Conservation (phyloP, 306 rosid species). For the Lithocarpus polystachyus region DNA sequence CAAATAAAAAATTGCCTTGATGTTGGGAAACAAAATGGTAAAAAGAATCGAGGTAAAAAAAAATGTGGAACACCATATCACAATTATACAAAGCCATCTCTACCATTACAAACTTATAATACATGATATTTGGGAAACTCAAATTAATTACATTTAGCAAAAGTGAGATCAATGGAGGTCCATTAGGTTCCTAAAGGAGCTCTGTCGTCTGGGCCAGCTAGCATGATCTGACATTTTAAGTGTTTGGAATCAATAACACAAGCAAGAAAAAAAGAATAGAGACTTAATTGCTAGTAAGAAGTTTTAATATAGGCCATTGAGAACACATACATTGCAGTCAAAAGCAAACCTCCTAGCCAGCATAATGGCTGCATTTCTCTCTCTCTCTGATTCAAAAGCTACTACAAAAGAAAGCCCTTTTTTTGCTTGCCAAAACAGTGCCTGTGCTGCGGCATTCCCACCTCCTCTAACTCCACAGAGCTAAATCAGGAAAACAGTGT, state of each 20-base stretch:
- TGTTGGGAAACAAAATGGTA: constrained; percentile 13
- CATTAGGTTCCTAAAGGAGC: constrained; percentile 55
- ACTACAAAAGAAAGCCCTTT: constrained; percentile 68
- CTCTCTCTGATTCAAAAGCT: constrained; percentile 84
- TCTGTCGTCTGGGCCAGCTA: constrained; percentile 82
- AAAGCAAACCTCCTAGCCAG: constrained; percentile 92
- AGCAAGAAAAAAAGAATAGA: neutral
- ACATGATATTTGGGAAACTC: constrained; percentile 29
- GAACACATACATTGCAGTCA: constrained; percentile 76
- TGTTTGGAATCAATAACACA: constrained; percentile 8
- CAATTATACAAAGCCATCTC: constrained; percentile 32
- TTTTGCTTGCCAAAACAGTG: constrained; percentile 82
- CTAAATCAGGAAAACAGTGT: constrained; percentile 32
- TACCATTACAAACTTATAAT: constrained; percentile 42
- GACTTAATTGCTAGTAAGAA: neutral
- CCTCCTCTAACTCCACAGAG: constrained; percentile 93
- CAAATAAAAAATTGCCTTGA: constrained; percentile 46
- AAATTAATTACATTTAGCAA: constrained; percentile 51
- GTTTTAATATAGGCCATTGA: neutral
- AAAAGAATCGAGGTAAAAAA: neutral
- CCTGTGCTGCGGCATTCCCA: constrained; percentile 89
- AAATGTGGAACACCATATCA: constrained; percentile 22
- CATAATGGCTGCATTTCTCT: constrained; percentile 87
- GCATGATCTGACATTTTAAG: constrained; percentile 55
- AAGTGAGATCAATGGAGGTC: constrained; percentile 13